Conservation (phyloP, 805 yeast species). For the Komagataella mondaviorum region DNA sequence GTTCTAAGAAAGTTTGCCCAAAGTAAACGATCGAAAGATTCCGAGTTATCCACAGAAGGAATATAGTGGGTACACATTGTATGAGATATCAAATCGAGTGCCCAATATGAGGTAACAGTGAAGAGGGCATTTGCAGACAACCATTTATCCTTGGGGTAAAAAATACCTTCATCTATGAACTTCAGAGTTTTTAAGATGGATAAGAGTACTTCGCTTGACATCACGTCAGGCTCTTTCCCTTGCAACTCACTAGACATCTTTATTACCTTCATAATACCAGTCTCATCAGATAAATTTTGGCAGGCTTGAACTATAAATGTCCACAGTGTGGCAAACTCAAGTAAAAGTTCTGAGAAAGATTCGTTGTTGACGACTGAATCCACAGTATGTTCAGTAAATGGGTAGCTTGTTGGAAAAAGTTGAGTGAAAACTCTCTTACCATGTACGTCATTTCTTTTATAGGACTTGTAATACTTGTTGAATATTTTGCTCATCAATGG, state of each 20-base stretch:
- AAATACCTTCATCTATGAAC: slow-evolving; percentile 36
- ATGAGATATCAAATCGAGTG: slow-evolving; percentile 39
- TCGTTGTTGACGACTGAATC: slow-evolving; percentile 68
- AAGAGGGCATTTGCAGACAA: slow-evolving; percentile 48
- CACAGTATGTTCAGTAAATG: slow-evolving; percentile 49
- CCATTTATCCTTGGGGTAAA: slow-evolving; percentile 65
- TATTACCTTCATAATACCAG: background rate
- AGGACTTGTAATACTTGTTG: slow-evolving; percentile 34
- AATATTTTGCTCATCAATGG: slow-evolving; percentile 42
- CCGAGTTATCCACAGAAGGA: slow-evolving; percentile 38
- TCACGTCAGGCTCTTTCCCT: background rate
- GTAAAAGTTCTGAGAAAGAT: slow-evolving; percentile 52
- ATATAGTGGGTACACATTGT: slow-evolving; percentile 33
- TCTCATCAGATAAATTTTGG: background rate
- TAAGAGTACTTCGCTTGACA: background rate
- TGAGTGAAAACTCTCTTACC: slow-evolving; percentile 53
- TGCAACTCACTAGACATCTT: background rate
- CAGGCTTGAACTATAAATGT: slow-evolving; percentile 4
- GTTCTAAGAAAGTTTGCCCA: slow-evolving; percentile 60
- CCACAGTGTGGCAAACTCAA: slow-evolving; percentile 56
- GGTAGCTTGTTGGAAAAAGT: slow-evolving; percentile 56
- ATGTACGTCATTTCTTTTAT: slow-evolving; percentile 32
- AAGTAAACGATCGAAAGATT: slow-evolving; percentile 38
- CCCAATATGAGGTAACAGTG: slow-evolving; percentile 39
- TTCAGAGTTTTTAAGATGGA: slow-evolving; percentile 33